Evolutionary conservation across 2,329 filamentous ascomycete genomes (phyloP), one percentile per base, ranked within the genome.

Genomic region (Colletotrichum sp.): DNA sequence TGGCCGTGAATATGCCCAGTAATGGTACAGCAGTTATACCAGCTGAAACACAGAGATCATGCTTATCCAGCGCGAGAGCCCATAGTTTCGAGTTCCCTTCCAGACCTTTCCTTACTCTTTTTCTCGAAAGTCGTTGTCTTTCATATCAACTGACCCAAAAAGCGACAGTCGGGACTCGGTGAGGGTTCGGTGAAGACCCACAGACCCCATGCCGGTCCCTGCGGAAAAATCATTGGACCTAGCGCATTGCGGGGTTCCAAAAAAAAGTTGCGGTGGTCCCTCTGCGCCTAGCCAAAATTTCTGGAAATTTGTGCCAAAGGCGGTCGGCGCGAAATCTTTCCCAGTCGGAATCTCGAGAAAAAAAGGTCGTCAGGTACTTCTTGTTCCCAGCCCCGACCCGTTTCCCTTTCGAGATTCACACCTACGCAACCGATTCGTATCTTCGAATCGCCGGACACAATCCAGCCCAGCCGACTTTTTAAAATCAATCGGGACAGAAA

Each of bases 211-310:
- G 39, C 52, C 48, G 52, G 74, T 59, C 63, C 74, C 74, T 76
- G 55, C 75, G 77, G 76, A 77, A 76, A 13, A 68, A 78, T 76
- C 73, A 60, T 78, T 78, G 60, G 61, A 72, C 77, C 77, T 78
- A 76, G 76, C 76, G 75, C 67, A 77, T 76, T 77, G 77, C 77
- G 77, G 77, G 77, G 77, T 78, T 77, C 68, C 59, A 77, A 74
- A 74, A 78, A 78, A 78, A 77, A 77, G 73, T 76, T 76, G 61
- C 69, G 73, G 63, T 60, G 73, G 63, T 60, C 34, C 71, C 63
- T 65, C 28, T 59, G 59, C 71, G 28, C 61, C 68, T 60, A 60
- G 55, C 71, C 72, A 75, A 78, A 78, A 77, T 63, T 74, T 67
- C 75, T 52, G 66, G 68, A 76, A 72, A 68, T 73, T 76, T 76